Base-by-base conservation (phyloP, 2,329 filamentous ascomycete species). In the Phoma sp. region DNA sequence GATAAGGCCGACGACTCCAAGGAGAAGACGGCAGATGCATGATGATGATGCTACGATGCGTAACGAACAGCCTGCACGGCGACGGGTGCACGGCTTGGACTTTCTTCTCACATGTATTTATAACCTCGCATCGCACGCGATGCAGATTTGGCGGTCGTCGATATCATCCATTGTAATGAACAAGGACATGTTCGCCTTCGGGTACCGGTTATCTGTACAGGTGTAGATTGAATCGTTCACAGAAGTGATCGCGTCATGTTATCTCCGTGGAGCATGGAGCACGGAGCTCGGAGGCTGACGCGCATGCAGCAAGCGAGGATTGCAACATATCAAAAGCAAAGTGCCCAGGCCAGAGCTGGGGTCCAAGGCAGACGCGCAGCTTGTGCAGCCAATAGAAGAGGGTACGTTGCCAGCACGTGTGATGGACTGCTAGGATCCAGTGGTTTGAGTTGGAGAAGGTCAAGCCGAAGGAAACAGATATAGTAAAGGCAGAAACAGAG, bases 31-130 rank as follows among this genome's bases (percentile, higher is more conserved):
- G 26, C 46, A 30, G 51, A 54, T 38, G 51, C 51, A 54, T 54
- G 26, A 54, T 45, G 43, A 48, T 39, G 29, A 53, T 10, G 2
- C 23, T 23, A 48, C 28, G 45, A 48, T 40, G 45, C 26, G 29
- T 40, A 28, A 54, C 7, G 51, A 48, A 28, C 32, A 36, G 38
- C 45, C 11, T 34, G 38, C 38, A 28, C 36, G 30, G 39, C 18
- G 14, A n/a, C 7, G 12, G 20, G 15, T 25, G 43, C 39, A 49
- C 9, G 28, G 28, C 28, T 34, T n/a, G 15, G 10, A 20, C 26
- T 55, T 48, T 14, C 34, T 55, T 55, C 46, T 49, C 30, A 23
- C 32, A 14, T 55, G 46, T 55, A 55, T 46, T 54, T 34, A 49
- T 54, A 54, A 33, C 37, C 3, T 34, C 30, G 45, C 26, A 43